Evolutionary conservation across 2,329 filamentous ascomycete genomes (phyloP).

Genomic region (Diaporthe citrichinensis): DNA sequence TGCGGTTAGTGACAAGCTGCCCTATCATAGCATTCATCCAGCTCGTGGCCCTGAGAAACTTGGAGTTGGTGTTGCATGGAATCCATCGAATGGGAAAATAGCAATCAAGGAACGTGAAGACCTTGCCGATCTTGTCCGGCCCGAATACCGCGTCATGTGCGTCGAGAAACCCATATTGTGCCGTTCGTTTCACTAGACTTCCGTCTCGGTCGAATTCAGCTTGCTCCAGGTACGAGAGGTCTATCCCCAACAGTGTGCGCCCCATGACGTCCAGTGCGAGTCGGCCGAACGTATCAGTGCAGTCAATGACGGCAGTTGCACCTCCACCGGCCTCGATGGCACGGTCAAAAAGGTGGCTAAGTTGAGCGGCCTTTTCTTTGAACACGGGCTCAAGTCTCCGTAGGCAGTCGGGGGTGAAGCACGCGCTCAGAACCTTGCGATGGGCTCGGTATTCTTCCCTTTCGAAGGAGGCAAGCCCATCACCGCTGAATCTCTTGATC

Average conservation of each 20-base stretch:
- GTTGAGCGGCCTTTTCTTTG: background rate
- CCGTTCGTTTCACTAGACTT: background rate
- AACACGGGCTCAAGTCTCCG: background rate
- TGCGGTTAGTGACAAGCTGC: background rate
- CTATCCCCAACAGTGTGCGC: background rate
- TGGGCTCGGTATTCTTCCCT: background rate
- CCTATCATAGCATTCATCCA: background rate
- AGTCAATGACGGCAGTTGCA: background rate
- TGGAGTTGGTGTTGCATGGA: background rate
- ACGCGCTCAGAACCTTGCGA: background rate
- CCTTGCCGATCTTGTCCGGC: background rate
- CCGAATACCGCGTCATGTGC: background rate
- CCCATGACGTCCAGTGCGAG: background rate
- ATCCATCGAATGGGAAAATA: background rate
- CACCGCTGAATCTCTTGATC: background rate
- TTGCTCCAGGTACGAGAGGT: background rate
- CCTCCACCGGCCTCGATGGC: background rate
- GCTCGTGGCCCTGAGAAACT: background rate
- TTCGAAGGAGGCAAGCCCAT: background rate
- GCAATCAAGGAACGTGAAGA: background rate
- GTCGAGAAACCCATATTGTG: background rate
- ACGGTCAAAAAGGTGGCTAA: background rate
- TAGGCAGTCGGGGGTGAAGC: background rate
- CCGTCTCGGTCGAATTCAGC: background rate
- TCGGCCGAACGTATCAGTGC: background rate